Evolutionary conservation across 2,329 filamentous ascomycete genomes (phyloP), one percentile per base, ranked within the genome.

Genomic region (Apiospora malaysiana): DNA sequence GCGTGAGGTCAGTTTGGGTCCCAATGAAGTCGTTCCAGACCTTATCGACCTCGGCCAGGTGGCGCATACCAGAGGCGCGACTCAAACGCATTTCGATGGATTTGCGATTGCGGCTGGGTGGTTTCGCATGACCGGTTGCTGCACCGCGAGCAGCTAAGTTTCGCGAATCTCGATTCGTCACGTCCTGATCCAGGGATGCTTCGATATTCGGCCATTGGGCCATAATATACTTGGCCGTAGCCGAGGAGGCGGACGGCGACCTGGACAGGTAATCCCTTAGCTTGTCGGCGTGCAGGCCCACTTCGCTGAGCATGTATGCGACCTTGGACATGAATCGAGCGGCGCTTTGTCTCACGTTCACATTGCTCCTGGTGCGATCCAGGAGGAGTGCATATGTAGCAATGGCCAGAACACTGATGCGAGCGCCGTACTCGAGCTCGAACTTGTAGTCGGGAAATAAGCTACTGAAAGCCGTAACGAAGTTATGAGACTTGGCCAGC

Each of bases 351-450:
- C 74, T 74, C 16, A 72, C 70, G 9, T 47, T 66, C 21, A 69
- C 46, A 32, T 75, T 76, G 71, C 74, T 77, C 45, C 74, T 74
- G 42, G 71, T 66, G 8, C 70, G 71, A 69, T 85, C 83, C 7
- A 79, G 76, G 25, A 85, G 75, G 47, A 85, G 70, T 21, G 78
- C 76, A 72, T 80, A 83, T 0, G 83, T 83, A 43, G 80, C 80
- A 43, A 84, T 78, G 4, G 81, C 80, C 12, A 83, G 77, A 37
- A 79, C 76, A n/a, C 78, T 74, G 4, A 79, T 72, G 21, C 73
- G 76, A 37, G 73, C 43, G 32, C 74, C 73, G 43, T 82, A 73
- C 7, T 76, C 70, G 4, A 63, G 71, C 5, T 70, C 72, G 2
- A 70, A 27, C 2, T 43, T 69, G 67, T 82, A 79, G 18, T 81